A percentile compares a stretch with the other conserved stretches of the same genome.
phyloP scores from a whole-genome alignment of 225 moss, liverwort and hornwort genomes.

The Marchantia polymorpha region DNA sequence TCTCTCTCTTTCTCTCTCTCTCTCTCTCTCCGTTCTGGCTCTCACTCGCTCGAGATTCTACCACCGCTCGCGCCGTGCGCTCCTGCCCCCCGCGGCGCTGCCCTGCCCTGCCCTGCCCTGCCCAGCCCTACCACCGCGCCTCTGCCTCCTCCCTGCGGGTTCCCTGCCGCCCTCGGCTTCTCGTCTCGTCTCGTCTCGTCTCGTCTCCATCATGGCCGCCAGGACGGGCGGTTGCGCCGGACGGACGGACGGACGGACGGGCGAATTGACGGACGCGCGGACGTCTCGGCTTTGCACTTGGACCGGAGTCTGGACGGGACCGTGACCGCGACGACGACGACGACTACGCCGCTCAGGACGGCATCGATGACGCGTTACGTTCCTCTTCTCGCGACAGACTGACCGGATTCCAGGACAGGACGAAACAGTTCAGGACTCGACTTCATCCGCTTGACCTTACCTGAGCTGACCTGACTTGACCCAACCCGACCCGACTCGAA shows the following conservation, averaged over 20 bases:
- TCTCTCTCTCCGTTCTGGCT: not conserved
- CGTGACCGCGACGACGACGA: no score
- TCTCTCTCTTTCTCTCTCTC: not conserved
- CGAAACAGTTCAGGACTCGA: no score
- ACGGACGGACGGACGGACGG: slow-evolving; percentile 1
- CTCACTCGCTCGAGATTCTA: not conserved
- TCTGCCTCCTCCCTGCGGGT: not conserved
- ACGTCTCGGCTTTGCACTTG: no score
- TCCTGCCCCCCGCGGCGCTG: not conserved
- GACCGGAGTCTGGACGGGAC: no score
- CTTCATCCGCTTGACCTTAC: no score
- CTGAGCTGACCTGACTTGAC: no score
- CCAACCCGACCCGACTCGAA: no score
- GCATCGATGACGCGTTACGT: no score
- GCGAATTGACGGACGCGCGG: not conserved
- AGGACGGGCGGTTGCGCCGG: slow-evolving; percentile 9
- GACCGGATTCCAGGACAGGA: no score
- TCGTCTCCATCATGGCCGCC: not conserved
- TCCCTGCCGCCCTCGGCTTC: not conserved
- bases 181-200: no score
- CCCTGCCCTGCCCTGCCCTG: not conserved
- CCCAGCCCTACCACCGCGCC: not conserved
- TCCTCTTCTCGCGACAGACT: no score
- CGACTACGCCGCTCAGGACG: no score
- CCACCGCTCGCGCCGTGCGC: not conserved